Conservation (phyloP, 768 basidiomycete genomes). For the Tricholoma bakamatsutake region DNA sequence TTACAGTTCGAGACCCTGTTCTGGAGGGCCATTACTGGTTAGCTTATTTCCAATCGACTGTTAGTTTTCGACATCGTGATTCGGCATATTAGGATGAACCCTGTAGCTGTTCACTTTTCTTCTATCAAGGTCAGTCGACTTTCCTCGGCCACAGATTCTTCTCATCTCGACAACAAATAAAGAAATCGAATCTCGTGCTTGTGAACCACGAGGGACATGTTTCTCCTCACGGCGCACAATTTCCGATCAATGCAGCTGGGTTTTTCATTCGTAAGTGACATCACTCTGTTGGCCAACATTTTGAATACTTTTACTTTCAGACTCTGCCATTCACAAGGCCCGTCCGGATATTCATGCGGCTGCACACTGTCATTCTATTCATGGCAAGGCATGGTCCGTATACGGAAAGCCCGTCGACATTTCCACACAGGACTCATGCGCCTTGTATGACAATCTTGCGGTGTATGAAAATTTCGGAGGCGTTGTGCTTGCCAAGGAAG, state of each 20-base stretch:
- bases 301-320: conserved; percentile 1
- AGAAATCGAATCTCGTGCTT: conserved; percentile 24
- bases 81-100: conserved; percentile 20
- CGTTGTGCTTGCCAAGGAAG: conserved; percentile 38
- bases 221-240: conserved; percentile 22
- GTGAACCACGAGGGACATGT: conserved; percentile 20
- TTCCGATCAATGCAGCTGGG: conserved; percentile 22
- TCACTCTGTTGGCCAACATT: background rate
- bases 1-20: conserved; percentile 37
- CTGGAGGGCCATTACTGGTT: conserved; percentile 23
- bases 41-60: background rate
- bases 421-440: conserved; percentile 39
- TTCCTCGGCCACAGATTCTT: background rate
- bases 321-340: conserved; percentile 40
- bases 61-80: background rate
- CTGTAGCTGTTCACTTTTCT: conserved; percentile 21
- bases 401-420: conserved; percentile 38
- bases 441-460: conserved; percentile 37
- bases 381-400: conserved; percentile 45
- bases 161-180: background rate
- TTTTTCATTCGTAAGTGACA: conserved; percentile 19
- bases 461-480: conserved; percentile 43
- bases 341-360: conserved; percentile 43
- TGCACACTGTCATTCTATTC: conserved; percentile 42
- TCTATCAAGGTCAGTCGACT: conserved; percentile 16